These are phyloP conservation scores for Xylaria acuta DNA, from an alignment of 495 filamentous ascomycete genomes.

Conservation along the genomic window DNA sequence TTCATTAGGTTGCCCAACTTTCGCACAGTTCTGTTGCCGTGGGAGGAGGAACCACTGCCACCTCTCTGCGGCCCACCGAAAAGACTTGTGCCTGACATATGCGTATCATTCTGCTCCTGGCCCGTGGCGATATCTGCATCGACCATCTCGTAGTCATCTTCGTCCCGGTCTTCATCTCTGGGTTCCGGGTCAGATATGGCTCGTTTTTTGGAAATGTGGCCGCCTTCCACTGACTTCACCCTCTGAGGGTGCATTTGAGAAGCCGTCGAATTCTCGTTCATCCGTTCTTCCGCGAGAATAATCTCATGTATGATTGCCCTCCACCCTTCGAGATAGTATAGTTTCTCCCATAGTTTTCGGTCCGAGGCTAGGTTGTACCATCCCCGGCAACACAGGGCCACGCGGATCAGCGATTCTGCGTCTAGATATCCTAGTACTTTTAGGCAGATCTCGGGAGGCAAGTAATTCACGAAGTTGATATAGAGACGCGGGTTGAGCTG, in stretches of 20 bases:
- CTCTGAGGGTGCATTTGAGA: slow-evolving; percentile 39
- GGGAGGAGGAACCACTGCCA: slow-evolving; percentile 36
- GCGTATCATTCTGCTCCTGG: slow-evolving; percentile 41
- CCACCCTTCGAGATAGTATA: slow-evolving; percentile 88
- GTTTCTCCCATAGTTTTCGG: slow-evolving; percentile 80
- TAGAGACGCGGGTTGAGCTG: slow-evolving; percentile 79
- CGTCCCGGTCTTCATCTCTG: slow-evolving; percentile 31
- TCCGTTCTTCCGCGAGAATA: slow-evolving; percentile 66
- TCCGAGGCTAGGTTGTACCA: slow-evolving; percentile 88
- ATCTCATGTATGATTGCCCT: slow-evolving; percentile 71
- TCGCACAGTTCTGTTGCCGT: slow-evolving; percentile 34
- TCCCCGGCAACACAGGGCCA: slow-evolving; percentile 75
- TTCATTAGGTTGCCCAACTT: slow-evolving; percentile 35
- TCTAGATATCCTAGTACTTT: slow-evolving; percentile 88
- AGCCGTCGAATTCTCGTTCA: slow-evolving; percentile 40
- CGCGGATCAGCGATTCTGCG: slow-evolving; percentile 74
- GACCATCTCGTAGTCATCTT: slow-evolving; percentile 55
- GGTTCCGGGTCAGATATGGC: slow-evolving; percentile 46
- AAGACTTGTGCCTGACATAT: slow-evolving; percentile 39
- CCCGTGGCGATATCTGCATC: slow-evolving; percentile 42
- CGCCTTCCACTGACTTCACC: slow-evolving; percentile 44
- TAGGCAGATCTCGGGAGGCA: slow-evolving; percentile 87
- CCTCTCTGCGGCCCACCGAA: slow-evolving; percentile 42
- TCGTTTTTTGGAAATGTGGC: slow-evolving; percentile 53
- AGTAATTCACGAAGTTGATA: slow-evolving; percentile 84